Evolutionary conservation across 768 basidiomycete species (phyloP), one percentile per base, ranked within the genome.

Genomic region (Boletus pseudopeckii): DNA sequence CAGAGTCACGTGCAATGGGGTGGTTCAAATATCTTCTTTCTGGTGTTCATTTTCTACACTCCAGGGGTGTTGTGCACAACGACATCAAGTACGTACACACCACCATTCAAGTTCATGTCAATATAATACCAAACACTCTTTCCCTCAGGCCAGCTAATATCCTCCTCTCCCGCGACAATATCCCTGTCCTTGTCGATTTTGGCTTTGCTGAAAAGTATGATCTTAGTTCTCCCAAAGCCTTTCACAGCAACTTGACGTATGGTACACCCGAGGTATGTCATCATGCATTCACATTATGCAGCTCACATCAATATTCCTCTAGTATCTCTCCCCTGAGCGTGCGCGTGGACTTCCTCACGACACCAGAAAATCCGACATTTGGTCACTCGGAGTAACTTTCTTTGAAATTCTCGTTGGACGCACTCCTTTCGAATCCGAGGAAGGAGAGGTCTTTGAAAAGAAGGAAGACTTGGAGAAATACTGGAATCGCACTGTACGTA

Each of bases 181-280:
- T 93, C 1, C 92, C 93, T 1, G 88, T 97, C 4, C 81, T 98
- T 4, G 88, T 97, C 36, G 97, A 98, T 71, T 99, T 97, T 64
- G 96, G 97, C 1, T 99, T 98, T 62, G 92, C 96, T 2, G 90
- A 96, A 64, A 83, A 83, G 59, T 94, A 94, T 65, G 86, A 91
- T 58, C 63, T 79, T 40, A 68, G 73, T 1, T 81, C 84, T 0
- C 67, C 75, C 17, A 82, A 81, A 18, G 85, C 88, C 1, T 92
- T 93, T 74, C 83, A 85, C 58, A 90, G 88, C 61, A 89, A 89
- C 62, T 78, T 92, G 43, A 82, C 90, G 1, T 90, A 90, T 65
- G 96, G 94, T 6, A 98, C 95, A 4, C 93, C 94, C 26, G 93
- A 96, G 76, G 90, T 91, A 66, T 53, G 55, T 48, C 13, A 28